Evolutionary conservation across 352 stramenopile species (phyloP).

Genomic region (Globisporangium yorkense): DNA sequence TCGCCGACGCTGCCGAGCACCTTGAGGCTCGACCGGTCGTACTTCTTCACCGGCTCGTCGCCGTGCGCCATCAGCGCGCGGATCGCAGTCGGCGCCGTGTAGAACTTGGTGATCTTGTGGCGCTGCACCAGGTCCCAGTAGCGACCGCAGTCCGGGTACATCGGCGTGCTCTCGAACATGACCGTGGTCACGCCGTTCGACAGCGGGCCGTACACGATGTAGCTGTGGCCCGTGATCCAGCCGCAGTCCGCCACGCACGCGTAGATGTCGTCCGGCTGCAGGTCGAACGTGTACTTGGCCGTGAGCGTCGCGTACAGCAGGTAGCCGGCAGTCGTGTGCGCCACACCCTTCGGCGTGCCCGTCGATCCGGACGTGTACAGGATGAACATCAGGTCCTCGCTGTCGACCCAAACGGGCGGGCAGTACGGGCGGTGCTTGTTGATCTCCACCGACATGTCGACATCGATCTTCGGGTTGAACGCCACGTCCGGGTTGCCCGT

Average conservation of each 20-base stretch:
- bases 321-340: constrained; percentile 95
- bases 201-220: constrained; percentile 97
- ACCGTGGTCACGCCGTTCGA: constrained; percentile 96
- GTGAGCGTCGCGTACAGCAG: constrained; percentile 93
- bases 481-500: constrained; percentile 66
- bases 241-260: constrained; percentile 94
- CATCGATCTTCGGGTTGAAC: constrained; percentile 82
- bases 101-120: constrained; percentile 96
- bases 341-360: constrained; percentile 93
- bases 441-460: constrained; percentile 92
- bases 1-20: constrained; percentile 97
- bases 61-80: constrained; percentile 97
- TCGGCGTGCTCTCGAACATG: constrained; percentile 97
- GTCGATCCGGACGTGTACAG: constrained; percentile 98
- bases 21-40: constrained; percentile 92
- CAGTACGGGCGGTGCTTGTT: constrained; percentile 91
- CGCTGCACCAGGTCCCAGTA: constrained; percentile 97
- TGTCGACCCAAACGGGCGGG: constrained; percentile 93
- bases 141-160: constrained; percentile 93
- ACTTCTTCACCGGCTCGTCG: constrained; percentile 89
- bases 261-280: constrained; percentile 92
- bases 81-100: constrained; percentile 94
- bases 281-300: constrained; percentile 92
- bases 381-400: constrained; percentile 96
- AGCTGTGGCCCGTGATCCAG: constrained; percentile 97